Base-by-base conservation (phyloP, 352 stramenopile species). In the Globisporangium paroecandrum region DNA sequence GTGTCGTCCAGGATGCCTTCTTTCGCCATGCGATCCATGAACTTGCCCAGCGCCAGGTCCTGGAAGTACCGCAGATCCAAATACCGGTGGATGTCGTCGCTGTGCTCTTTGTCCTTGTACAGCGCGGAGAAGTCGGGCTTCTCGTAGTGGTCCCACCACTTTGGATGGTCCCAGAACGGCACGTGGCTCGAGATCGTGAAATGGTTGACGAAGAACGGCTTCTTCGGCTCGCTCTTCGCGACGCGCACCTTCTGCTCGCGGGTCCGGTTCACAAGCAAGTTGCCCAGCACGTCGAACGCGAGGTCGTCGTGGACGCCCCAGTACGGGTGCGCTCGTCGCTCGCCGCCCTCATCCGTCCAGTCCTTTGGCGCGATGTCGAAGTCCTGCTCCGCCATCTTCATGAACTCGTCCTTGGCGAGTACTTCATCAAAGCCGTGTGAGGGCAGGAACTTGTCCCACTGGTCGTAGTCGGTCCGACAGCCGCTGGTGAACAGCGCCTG, bases 261-360 rank as follows among this genome's bases (percentile, higher is more conserved):
- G 6, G 72, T 80, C 56, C 81, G 79, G 61, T 84, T 85, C 15
- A 77, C 47, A 18, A 89, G 61, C 6, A 89, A 34, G 27, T 86
- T 74, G 1, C 69, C 77, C 4, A 89, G 63, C 13, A 89, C 66
- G 5, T 82, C 22, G 27, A 88, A 79, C 4, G 71, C 72, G 7
- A 88, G 27, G 27, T 88, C 79, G 56, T 89, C 80, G 65, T 89
- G 80, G 4, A 89, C 76, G 2, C 79, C 77, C 79, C 79, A 88
- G 51, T 71, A 69, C 25, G 69, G 0, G 65, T 62, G 24, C 68
- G 68, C 22, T 74, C 62, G 34, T 0, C 34, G 34, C 12, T 41
- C 34, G 34, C 34, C 34, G 34, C 34, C 9, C 34, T 41, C 34
- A 41, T 41, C 34, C 9, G 34, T 41, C 79, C 79, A 85, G 62